These are phyloP conservation scores for Fusarium odoratissimum DNA, from an alignment of 2,329 filamentous ascomycete genomes.

Conservation along the genomic window DNA sequence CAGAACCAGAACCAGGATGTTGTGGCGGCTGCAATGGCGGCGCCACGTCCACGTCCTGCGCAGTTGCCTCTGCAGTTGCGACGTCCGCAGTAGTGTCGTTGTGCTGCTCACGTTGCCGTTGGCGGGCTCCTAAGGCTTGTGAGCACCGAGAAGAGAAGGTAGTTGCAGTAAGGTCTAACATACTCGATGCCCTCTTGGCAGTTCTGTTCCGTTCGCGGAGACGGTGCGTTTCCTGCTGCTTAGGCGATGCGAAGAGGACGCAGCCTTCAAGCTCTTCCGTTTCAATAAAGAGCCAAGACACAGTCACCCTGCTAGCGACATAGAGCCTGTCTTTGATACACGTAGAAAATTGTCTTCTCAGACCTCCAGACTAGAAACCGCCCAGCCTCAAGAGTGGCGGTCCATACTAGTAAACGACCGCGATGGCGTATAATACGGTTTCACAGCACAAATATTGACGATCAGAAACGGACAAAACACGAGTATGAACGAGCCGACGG, in stretches of 20 bases:
- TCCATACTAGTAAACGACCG: neutral
- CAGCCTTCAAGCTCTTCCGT: neutral
- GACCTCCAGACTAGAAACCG: neutral
- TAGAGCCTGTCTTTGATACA: neutral
- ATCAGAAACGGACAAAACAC: neutral
- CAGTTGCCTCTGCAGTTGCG: neutral
- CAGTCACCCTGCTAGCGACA: neutral
- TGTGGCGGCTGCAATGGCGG: neutral
- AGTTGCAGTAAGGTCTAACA: neutral
- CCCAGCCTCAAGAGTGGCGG: neutral
- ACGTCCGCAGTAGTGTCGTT: neutral
- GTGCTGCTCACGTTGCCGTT: neutral
- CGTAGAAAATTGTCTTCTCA: neutral
- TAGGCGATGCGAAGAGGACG: neutral
- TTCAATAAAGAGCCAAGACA: neutral
- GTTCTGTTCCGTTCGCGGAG: neutral
- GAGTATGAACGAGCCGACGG: neutral
- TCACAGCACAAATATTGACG: neutral
- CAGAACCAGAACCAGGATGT: neutral
- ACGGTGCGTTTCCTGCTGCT: neutral
- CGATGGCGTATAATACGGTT: neutral
- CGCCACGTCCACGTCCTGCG: neutral
- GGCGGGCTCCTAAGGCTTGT: neutral
- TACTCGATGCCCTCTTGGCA: constrained; percentile 1
- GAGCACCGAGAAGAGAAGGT: neutral